Evolutionary conservation across 2,329 filamentous ascomycete genomes (phyloP).

Genomic region (Volutella citrinella): DNA sequence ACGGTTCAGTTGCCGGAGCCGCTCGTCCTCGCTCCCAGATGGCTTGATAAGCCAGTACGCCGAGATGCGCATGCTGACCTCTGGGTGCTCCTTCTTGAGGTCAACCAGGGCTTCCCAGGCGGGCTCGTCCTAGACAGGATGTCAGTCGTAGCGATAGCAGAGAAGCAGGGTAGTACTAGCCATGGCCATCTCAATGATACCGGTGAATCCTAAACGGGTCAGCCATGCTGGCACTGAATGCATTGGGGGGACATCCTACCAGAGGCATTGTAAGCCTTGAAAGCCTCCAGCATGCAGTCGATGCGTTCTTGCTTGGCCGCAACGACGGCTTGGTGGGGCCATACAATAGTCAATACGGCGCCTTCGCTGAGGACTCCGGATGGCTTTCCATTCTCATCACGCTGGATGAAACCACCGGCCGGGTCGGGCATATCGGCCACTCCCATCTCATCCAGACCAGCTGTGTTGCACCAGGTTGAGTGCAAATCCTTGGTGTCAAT

Average conservation of each 20-base stretch:
- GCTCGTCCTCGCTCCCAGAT: slow-evolving; percentile 35
- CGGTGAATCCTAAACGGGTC: no score
- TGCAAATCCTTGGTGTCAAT: slow-evolving; percentile 57
- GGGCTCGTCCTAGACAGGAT: no score
- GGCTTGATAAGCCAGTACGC: slow-evolving; percentile 58
- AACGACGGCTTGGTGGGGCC: slow-evolving; percentile 51
- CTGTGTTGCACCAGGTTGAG: slow-evolving; percentile 54
- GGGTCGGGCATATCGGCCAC: slow-evolving; percentile 45
- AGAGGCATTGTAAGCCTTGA: slow-evolving; percentile 47
- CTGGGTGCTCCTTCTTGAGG: slow-evolving; percentile 32
- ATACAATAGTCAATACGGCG: slow-evolving; percentile 50
- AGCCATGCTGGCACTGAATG: no score
- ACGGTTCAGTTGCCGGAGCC: slow-evolving; percentile 46
- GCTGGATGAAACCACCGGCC: slow-evolving; percentile 49
- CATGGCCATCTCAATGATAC: slow-evolving; percentile 60
- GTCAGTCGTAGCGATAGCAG: no score
- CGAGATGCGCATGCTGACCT: slow-evolving; percentile 42
- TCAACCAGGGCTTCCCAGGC: slow-evolving; percentile 50
- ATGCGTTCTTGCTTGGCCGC: slow-evolving; percentile 47
- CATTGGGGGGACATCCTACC: no score
- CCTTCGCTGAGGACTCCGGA: slow-evolving; percentile 52
- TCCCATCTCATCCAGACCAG: slow-evolving; percentile 47
- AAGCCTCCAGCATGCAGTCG: slow-evolving; percentile 44
- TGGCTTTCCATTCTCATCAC: slow-evolving; percentile 44
- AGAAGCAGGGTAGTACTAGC: no score